Percentiles rank a stretch among this genome's conserved stretches.
Conservation (phyloP, 2,329 filamentous ascomycete species). For the Hymenoscyphus scutula region DNA sequence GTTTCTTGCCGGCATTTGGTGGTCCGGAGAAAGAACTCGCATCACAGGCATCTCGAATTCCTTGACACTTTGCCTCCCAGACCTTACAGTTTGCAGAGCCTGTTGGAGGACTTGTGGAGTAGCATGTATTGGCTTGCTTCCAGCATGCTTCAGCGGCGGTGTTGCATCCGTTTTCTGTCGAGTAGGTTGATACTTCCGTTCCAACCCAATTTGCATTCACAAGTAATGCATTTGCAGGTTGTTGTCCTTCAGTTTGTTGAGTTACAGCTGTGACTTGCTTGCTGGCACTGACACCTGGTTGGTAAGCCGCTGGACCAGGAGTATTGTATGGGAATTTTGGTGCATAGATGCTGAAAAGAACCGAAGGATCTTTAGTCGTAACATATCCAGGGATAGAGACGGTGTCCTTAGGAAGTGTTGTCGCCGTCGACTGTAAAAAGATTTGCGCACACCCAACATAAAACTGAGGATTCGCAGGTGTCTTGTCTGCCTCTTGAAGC, state of each 20-base stretch:
- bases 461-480: constrained; percentile 63
- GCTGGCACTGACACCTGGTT: constrained; percentile 15
- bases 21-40: constrained; percentile 47
- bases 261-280: constrained; percentile 14
- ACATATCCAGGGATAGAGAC: constrained; percentile 69
- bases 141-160: constrained; percentile 54
- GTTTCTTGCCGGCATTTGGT: constrained; percentile 42
- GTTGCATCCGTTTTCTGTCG: constrained; percentile 58
- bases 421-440: constrained; percentile 53
- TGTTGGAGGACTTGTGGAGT: constrained; percentile 54
- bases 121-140: constrained; percentile 59
- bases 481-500: constrained; percentile 58
- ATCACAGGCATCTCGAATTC: constrained; percentile 45
- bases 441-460: constrained; percentile 72
- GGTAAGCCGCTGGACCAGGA: constrained; percentile 50
- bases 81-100: constrained; percentile 58
- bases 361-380: constrained; percentile 48
- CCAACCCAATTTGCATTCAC: constrained; percentile 74
- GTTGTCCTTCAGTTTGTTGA: constrained; percentile 47
- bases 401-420: constrained; percentile 48
- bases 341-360: constrained; percentile 65
- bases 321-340: constrained; percentile 51
- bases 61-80: constrained; percentile 62
- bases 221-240: constrained; percentile 56
- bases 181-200: constrained; percentile 57